A percentile compares a stretch with the other conserved stretches of the same genome.
Conservation (phyloP, 2,329 filamentous ascomycete genomes). For the Ophiocordyceps robertsii region DNA sequence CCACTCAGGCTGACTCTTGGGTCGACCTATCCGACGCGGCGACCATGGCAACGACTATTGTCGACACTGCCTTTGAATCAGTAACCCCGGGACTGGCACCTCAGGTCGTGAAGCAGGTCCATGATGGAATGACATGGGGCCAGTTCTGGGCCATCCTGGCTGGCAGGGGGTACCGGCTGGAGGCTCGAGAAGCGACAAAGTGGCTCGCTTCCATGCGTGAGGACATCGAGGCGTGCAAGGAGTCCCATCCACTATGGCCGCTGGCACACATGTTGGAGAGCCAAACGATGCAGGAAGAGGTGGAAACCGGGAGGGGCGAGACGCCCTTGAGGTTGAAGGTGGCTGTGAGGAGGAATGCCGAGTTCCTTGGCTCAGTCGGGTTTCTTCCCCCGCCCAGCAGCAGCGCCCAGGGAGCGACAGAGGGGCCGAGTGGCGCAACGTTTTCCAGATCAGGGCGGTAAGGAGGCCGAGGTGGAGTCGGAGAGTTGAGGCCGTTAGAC, state of each 20-base stretch:
- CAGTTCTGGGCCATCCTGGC: conserved; percentile 2
- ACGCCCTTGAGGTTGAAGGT: conserved; percentile 1
- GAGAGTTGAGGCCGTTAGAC: too few species aligned
- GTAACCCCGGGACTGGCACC: background rate
- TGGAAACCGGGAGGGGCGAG: background rate
- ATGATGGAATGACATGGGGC: conserved; percentile 1
- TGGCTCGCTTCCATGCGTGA: background rate
- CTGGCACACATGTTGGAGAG: conserved; percentile 2
- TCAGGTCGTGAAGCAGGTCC: background rate
- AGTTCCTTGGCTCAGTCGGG: background rate
- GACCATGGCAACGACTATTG: conserved; percentile 2
- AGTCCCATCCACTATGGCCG: conserved; percentile 3
- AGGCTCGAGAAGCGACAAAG: background rate
- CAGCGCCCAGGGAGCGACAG: background rate
- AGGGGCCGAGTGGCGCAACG: background rate
- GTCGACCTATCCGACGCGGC: conserved; percentile 5
- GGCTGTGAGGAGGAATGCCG: conserved; percentile 1
- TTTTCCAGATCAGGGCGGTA: background rate
- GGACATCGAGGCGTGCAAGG: conserved; percentile 1
- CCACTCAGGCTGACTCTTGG: background rate
- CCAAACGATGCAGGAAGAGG: background rate
- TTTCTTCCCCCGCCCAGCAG: background rate
- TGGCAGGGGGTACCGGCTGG: background rate
- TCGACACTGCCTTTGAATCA: background rate
- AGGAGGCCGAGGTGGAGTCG: background rate